Conservation (phyloP, 1,139 yeast genomes). For the Candida pseudoviswanathii region DNA sequence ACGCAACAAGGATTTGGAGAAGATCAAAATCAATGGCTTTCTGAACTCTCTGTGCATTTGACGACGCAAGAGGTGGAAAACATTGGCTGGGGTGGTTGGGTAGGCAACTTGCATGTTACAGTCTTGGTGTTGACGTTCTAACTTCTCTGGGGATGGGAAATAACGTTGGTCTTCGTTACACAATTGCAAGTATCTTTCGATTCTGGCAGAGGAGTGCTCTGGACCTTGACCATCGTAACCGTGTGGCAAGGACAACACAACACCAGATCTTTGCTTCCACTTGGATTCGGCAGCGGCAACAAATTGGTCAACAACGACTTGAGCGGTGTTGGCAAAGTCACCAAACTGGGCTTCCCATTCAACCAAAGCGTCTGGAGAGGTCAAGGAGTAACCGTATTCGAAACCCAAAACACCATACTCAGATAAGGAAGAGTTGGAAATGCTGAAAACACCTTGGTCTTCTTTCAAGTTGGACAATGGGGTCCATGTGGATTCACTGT, state of each 20-base stretch:
- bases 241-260: constrained; percentile 94
- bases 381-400: constrained; percentile 97
- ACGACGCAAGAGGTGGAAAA: constrained; percentile 97
- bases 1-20: constrained; percentile 93
- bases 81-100: constrained; percentile 96
- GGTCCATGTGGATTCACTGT: constrained; percentile 76
- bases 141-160: constrained; percentile 88
- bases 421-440: constrained; percentile 94
- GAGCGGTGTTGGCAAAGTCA: constrained; percentile 99
- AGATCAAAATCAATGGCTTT: constrained; percentile 87
- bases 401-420: constrained; percentile 99
- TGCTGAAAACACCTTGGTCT: constrained; percentile 84
- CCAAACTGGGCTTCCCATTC: constrained; percentile 99
- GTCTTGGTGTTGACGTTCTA: constrained; percentile 98
- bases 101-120: constrained; percentile 97
- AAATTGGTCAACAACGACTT: constrained; percentile 95
- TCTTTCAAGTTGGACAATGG: constrained; percentile 81
- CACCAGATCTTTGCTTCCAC: constrained; percentile 99
- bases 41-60: constrained; percentile 99
- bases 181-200: constrained; percentile 94
- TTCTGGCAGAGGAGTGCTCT: constrained; percentile 97
- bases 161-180: constrained; percentile 94
- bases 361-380: constrained; percentile 93
- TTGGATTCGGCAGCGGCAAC: constrained; percentile 96
- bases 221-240: constrained; percentile 99